Evolutionary conservation across 305 asterid species (phyloP), one percentile per base, ranked within the genome.

Genomic region (Striga hermonthica): DNA sequence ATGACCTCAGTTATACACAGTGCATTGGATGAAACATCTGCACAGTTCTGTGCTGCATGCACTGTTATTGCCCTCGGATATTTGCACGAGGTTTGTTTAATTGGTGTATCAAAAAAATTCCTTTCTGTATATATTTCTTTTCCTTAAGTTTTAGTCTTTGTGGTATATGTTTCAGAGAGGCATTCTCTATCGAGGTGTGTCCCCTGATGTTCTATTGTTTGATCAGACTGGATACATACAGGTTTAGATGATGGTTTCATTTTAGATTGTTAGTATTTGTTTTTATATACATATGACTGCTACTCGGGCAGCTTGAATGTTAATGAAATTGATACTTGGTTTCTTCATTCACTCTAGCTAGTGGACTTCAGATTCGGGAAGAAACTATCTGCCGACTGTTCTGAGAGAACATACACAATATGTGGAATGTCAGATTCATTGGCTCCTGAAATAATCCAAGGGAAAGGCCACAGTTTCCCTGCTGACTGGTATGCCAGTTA

Each of bases 311-410:
- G 53, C 44, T 9, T 13, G 50, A 41, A n/a, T 64, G 40, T 69
- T n/a, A 40, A 39, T 62, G 41, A 35, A 73, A 60, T 48, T 74
- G 62, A 69, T 56, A 57, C 48, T 66, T 41, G 59, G 47, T 73
- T 71, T 79, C 69, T 63, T 76, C 56, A 66, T 76, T 79, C 70
- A 38, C 41, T 81, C 63, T 72, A 92, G 98, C 84, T 92, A 66
- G 96, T 89, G 81, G 98, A 92, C 84, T 92, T 89, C 87, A 87
- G 95, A 83, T 92, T 84, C 49, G 93, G 92, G 64, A 89, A 92
- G 83, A 79, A 80, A 77, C 71, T 91, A 52, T 80, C 85, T 60
- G 78, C 84, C 54, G 91, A 83, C 62, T 55, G 61, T 62, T 72
- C 69, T 71, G 89, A 84, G 67, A 81, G 97, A 79, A 80, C 98